These are phyloP conservation scores for Cladosporium phlei DNA, from an alignment of 2,329 filamentous ascomycete species.

Conservation along the genomic window DNA sequence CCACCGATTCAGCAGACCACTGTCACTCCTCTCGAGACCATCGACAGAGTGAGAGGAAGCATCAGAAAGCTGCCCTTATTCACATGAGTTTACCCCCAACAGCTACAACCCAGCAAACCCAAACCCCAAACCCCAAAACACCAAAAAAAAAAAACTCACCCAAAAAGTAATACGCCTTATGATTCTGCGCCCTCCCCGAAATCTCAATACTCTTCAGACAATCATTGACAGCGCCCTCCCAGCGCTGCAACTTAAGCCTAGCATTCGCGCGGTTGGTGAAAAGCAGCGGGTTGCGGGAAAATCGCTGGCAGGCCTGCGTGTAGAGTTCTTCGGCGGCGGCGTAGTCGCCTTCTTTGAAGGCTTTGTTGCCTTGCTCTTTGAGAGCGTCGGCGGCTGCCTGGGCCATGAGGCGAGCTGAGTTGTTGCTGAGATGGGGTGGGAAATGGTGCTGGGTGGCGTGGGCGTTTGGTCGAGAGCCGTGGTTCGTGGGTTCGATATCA, in stretches of 20 bases:
- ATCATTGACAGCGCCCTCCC: slow-evolving; percentile 71
- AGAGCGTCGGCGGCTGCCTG: slow-evolving; percentile 43
- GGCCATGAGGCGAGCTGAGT: no score
- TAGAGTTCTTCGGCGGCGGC: slow-evolving; percentile 62
- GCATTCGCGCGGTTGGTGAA: slow-evolving; percentile 89
- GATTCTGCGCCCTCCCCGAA: slow-evolving; percentile 40
- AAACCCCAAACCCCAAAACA: background rate
- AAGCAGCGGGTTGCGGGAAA: slow-evolving; percentile 70
- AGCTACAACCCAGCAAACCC: slow-evolving; percentile 31
- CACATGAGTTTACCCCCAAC: no score
- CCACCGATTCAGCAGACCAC: no score
- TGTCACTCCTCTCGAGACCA: no score
- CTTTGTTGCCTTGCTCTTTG: slow-evolving; percentile 55
- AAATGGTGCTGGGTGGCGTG: no score
- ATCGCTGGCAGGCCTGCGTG: slow-evolving; percentile 73
- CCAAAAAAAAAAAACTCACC: slow-evolving; percentile 3
- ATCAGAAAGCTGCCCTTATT: no score
- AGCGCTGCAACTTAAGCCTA: slow-evolving; percentile 67
- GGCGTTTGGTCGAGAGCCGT: no score
- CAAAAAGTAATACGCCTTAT: slow-evolving; percentile 77
- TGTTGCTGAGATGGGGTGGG: no score
- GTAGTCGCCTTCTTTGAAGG: slow-evolving; percentile 63
- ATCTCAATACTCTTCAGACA: slow-evolving; percentile 70
- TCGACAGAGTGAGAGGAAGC: no score
- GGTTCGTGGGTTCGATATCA: no score